phyloP scores from a whole-genome alignment of 768 basidiomycete species.

The Cystofilobasidium capitatum region DNA sequence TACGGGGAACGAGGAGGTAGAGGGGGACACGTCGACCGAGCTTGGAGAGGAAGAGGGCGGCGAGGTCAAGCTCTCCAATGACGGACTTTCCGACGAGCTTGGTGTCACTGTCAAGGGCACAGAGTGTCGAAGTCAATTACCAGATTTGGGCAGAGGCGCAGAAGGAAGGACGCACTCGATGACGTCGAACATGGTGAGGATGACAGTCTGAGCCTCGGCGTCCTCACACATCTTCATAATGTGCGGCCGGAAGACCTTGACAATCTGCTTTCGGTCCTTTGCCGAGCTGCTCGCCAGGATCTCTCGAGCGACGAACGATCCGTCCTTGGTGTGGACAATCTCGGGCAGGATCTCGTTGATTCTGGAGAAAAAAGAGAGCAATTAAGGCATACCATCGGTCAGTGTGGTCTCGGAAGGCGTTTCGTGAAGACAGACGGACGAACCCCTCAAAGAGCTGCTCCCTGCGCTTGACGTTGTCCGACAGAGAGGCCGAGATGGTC shows the following conservation, averaged over 20 bases:
- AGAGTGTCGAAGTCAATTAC: background rate
- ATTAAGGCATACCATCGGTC: background rate
- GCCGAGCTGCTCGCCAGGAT: constrained; percentile 73
- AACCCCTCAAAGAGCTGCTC: constrained; percentile 74
- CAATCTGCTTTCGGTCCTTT: constrained; percentile 86
- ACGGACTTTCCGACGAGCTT: constrained; percentile 76
- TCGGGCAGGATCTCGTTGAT: constrained; percentile 79
- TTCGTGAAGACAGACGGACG: constrained; percentile 26
- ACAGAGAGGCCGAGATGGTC: constrained; percentile 40
- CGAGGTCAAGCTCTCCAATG: constrained; percentile 46
- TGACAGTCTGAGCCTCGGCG: constrained; percentile 78
- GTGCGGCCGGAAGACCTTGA: constrained; percentile 82
- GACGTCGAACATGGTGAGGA: constrained; percentile 81
- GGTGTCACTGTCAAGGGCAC: constrained; percentile 56
- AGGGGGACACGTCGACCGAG: constrained; percentile 67
- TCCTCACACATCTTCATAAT: constrained; percentile 77
- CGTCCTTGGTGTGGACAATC: constrained; percentile 89
- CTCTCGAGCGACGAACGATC: constrained; percentile 73
- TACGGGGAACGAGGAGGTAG: constrained; percentile 72
- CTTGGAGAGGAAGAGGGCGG: constrained; percentile 50
- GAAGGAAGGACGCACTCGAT: constrained; percentile 56
- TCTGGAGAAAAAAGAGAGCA: constrained; percentile 40
- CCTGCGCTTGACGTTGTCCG: constrained; percentile 62
- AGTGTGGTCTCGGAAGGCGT: background rate
- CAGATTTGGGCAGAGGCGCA: background rate